Percentiles rank a stretch among this genome's conserved stretches.
Conservation (phyloP, 73 alveolate species). For the Paramecium octaurelia region DNA sequence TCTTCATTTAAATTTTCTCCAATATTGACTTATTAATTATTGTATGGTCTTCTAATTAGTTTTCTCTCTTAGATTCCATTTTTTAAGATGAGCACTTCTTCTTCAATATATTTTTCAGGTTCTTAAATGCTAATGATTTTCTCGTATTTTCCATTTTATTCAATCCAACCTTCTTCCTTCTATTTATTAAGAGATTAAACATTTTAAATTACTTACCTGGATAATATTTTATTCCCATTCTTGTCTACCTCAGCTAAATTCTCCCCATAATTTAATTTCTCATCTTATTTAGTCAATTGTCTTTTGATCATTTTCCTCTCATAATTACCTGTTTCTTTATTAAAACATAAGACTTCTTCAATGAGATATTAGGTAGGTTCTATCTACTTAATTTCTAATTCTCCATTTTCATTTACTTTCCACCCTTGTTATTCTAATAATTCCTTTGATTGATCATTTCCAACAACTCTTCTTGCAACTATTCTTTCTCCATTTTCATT, state of each 20-base stretch:
- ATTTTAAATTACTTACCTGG: not conserved
- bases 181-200: not conserved
- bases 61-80: not conserved
- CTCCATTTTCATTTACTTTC: not conserved
- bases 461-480: constrained; percentile 14
- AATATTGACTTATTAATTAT: not conserved
- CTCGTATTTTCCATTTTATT: not conserved
- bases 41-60: not conserved
- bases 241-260: not conserved
- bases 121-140: not conserved
- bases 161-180: not conserved
- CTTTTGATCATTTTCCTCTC: not conserved
- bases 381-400: not conserved
- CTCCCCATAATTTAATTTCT: not conserved
- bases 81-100: not conserved
- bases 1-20: constrained; percentile 15
- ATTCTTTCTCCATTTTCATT: not conserved
- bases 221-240: not conserved
- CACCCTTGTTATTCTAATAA: not conserved
- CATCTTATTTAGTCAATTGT: not conserved
- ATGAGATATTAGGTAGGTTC: not conserved
- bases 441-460: not conserved
- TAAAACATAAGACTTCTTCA: not conserved
- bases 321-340: not conserved
- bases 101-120: constrained; percentile 11